Base-by-base conservation (phyloP, 1,284 basidiomycete genomes). In the Fomitopsis schrenkii region DNA sequence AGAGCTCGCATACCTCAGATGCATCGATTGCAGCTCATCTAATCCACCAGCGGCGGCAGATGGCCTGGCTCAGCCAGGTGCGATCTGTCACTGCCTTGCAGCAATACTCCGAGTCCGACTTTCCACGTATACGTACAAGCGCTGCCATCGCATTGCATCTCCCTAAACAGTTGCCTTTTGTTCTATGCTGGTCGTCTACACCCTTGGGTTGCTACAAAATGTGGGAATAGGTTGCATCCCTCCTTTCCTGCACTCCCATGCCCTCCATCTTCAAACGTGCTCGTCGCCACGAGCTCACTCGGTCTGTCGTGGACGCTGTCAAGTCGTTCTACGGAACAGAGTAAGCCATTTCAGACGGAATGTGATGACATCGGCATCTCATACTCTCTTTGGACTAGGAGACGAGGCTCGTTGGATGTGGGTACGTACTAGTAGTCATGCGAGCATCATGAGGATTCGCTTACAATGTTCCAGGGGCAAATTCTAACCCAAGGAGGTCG, bases 201-300 rank as follows among this genome's bases (percentile, higher is more conserved):
- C 26, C 22, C 33, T 14, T 40, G 26, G 5, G 33, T 28, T n/a
- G 36, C 36, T 53, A 59, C 58, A 59, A 52, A 48, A 52, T 53
- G 58, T 14, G 46, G 36, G 22, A 26, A 12, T 41, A 46, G 42
- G 58, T 28, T 26, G 38, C 38, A 33, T 10, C 4, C 48, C 14
- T 28, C 36, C 33, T 53, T 52, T 41, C 40, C 17, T 10, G 35
- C 8, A 22, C 53, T 15, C 8, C 19, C 54, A 77, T 77, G 76
- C 67, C 76, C 63, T 73, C 70, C 56, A 72, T 70, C 59, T 69
- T 79, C 66, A 75, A 71, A 68, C 73, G 77, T 57, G 70, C 75
- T 55, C 76, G 71, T 58, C 76, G 70, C 46, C 70, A 68, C 62
- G 73, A 77, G 64, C 59, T 75, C 64, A 63, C 70, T 52, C 70